Evolutionary conservation across 495 filamentous ascomycete species (phyloP).

Genomic region (Podospora pseudopauciseta): DNA sequence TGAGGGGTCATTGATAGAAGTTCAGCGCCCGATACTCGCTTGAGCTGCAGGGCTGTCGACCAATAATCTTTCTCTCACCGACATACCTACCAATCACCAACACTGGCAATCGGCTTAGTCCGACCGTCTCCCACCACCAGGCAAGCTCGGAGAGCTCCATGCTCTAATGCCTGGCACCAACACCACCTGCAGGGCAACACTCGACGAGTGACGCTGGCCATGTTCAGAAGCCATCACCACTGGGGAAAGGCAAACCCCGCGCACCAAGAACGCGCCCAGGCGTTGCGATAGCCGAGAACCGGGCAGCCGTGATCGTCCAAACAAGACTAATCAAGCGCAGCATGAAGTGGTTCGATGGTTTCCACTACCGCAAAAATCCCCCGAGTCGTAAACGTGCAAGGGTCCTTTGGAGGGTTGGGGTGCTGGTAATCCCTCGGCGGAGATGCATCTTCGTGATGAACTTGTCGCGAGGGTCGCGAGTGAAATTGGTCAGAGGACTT

Average conservation of each 20-base stretch:
- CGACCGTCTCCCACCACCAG: background rate
- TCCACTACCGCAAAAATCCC: background rate
- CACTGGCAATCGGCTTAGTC: background rate
- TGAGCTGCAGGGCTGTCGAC: constrained; percentile 9
- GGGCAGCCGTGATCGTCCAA: background rate
- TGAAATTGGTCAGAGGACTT: background rate
- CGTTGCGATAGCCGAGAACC: background rate
- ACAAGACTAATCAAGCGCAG: background rate
- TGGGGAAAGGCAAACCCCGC: background rate
- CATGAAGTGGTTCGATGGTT: background rate
- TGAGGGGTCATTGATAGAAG: constrained; percentile 5
- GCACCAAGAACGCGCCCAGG: background rate
- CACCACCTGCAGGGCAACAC: background rate
- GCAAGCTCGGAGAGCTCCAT: background rate
- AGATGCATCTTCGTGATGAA: background rate
- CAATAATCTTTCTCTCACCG: constrained; percentile 5
- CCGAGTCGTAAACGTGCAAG: background rate
- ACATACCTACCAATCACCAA: constrained; percentile 7
- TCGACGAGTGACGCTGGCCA: background rate
- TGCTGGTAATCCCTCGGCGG: background rate
- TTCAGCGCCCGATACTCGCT: constrained; percentile 6
- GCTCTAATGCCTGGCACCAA: background rate
- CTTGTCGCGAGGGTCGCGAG: background rate
- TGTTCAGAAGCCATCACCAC: background rate
- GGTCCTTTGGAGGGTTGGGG: background rate